Base-by-base conservation (phyloP, 179 eudicot genomes). In the Sideroxylon spinosum region DNA sequence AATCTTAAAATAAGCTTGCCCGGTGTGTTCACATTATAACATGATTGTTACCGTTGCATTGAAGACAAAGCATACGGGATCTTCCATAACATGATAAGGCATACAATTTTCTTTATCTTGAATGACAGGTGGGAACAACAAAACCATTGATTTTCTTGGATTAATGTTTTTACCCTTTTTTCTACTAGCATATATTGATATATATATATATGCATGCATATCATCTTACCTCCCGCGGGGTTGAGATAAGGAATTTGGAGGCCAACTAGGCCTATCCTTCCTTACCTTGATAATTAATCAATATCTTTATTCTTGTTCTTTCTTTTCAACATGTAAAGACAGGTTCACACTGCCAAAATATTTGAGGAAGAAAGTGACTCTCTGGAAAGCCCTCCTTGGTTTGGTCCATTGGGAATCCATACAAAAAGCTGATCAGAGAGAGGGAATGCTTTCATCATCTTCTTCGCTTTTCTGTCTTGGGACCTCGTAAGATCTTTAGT, bases 391-490 rank as follows among this genome's bases (percentile, higher is more conserved):
- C 69, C 69, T 9, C 14, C 48, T 10, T 44, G 12, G 13, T 22
- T 19, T 61, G 78, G 61, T n/a, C 78, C 71, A 14, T 49, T 44
- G 26, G 55, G 81, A 78, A 71, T 71, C 81, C 70, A 12, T 62
- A 3, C 61, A 37, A 37, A 76, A 64, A 49, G 71, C 25, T 63
- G 22, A 76, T 10, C 71, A 10, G 13, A 76, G 65, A 16, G 23
- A 23, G n/a, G 5, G 44, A 37, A 37, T 37, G 44, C 44, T 48
- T 48, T 16, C 25, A 17, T 64, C 78, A 25, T 49, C 78, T 14
- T 20, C 44, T 48, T 26, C 25, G 7, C 53, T 23, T 22, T 75
- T 48, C 69, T 14, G 6, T 62, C 48, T 48, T 75, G 68, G 32
- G 23, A 22, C 22, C 60, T 49, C 60, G 63, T 9, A 46, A 37